phyloP scores from a whole-genome alignment of 140 eudicot species.

The Oenanthe javanica region DNA sequence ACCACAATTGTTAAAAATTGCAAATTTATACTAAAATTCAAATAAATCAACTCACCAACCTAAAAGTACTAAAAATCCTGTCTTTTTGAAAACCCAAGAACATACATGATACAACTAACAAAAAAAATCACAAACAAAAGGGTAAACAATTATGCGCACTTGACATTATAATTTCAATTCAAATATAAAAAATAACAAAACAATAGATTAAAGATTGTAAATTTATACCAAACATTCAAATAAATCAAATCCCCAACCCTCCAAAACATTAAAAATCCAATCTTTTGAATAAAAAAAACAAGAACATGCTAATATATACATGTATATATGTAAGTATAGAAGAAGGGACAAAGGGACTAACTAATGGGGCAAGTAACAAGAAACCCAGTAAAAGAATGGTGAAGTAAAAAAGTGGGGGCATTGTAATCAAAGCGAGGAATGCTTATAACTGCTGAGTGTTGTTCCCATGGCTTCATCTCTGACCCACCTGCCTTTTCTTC shows the following conservation, averaged over 20 bases:
- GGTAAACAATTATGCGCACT: background rate
- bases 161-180: no score
- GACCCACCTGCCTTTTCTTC: conserved; percentile 8
- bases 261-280: background rate
- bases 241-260: background rate
- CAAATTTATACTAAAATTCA: background rate
- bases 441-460: conserved; percentile 69
- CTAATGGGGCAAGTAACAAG: conserved; percentile 83
- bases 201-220: background rate
- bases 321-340: background rate
- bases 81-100: background rate
- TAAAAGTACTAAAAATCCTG: background rate
- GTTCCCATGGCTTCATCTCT: conserved; percentile 86
- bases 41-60: background rate
- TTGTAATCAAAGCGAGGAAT: conserved; percentile 83
- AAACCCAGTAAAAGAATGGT: conserved; percentile 62
- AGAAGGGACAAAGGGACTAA: conserved; percentile 15
- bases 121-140: background rate
- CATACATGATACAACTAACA: background rate
- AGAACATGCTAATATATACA: background rate
- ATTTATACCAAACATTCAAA: background rate
- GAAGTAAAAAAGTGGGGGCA: conserved; percentile 55
- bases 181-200: no score
- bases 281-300: background rate
- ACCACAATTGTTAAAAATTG: background rate